phyloP scores from a whole-genome alignment of 768 basidiomycete species.

The Tylopilus felleus region DNA sequence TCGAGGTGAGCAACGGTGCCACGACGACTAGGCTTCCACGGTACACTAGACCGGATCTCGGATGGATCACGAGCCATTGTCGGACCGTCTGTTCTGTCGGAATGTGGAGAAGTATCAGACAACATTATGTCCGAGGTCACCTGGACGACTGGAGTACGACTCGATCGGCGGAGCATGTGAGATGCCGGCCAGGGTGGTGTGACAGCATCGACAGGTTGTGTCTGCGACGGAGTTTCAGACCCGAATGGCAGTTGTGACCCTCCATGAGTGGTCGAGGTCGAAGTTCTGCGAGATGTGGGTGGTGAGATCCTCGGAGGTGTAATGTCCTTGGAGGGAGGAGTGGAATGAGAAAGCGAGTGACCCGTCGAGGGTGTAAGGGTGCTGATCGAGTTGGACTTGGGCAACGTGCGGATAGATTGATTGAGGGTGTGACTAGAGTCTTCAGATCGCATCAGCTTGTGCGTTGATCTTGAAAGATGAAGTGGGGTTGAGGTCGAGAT shows the following conservation, averaged over 20 bases:
- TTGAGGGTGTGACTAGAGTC: slow-evolving; percentile 19
- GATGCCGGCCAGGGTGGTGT: slow-evolving; percentile 4
- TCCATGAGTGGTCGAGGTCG: slow-evolving; percentile 5
- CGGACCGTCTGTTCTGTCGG: slow-evolving; percentile 7
- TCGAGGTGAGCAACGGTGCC: slow-evolving; percentile 11
- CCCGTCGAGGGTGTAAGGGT: slow-evolving; percentile 28
- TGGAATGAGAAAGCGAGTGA: slow-evolving; percentile 19
- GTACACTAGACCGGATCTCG: slow-evolving; percentile 18
- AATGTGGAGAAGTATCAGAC: neutral
- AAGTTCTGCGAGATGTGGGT: slow-evolving; percentile 15
- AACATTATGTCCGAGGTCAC: slow-evolving; percentile 2
- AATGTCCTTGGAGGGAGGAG: slow-evolving; percentile 8
- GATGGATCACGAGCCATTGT: slow-evolving; percentile 10
- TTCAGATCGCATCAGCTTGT: slow-evolving; percentile 13
- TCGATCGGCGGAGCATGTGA: slow-evolving; percentile 26
- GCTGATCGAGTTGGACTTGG: slow-evolving; percentile 24
- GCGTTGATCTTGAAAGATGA: slow-evolving; percentile 11
- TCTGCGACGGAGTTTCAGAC: slow-evolving; percentile 11
- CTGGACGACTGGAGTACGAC: slow-evolving; percentile 11
- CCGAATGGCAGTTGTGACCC: neutral
- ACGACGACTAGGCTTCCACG: slow-evolving; percentile 18
- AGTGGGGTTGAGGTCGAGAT: slow-evolving; percentile 11
- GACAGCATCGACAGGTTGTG: slow-evolving; percentile 5
- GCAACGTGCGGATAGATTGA: slow-evolving; percentile 23
- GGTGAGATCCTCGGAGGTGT: slow-evolving; percentile 15